A percentile compares a stretch with the other conserved stretches of the same genome.
Evolutionary conservation across 495 filamentous ascomycete genomes (phyloP).

Genomic region (Penicillium roqueforti): DNA sequence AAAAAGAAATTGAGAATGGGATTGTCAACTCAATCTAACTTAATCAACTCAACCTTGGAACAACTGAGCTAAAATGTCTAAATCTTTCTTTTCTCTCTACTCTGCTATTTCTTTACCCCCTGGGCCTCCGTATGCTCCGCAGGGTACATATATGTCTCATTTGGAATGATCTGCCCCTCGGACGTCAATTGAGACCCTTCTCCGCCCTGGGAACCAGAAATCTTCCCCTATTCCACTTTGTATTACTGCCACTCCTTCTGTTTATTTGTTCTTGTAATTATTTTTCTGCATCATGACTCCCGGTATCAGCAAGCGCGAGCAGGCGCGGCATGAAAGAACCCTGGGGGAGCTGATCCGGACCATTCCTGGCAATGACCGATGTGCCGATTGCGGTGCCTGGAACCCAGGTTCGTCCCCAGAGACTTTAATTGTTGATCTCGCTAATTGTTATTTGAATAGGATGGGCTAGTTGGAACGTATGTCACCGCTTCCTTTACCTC

Average conservation of each 20-base stretch:
- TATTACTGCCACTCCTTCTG: constrained; percentile 20
- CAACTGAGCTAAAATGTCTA: too few species aligned
- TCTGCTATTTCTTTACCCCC: neutral
- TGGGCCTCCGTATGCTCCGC: too few species aligned
- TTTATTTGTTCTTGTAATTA: constrained; percentile 5
- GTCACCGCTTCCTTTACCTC: constrained; percentile 29
- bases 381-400: constrained; percentile 85
- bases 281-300: constrained; percentile 44
- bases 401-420: constrained; percentile 72
- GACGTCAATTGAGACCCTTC: constrained; percentile 7
- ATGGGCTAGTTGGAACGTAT: constrained; percentile 99
- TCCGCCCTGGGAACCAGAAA: constrained; percentile 15
- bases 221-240: constrained; percentile 19
- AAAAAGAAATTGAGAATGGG: neutral
- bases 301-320: constrained; percentile 82
- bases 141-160: neutral
- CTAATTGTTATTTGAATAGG: constrained; percentile 43
- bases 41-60: neutral
- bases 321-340: constrained; percentile 89
- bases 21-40: neutral
- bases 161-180: constrained; percentile 7
- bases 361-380: constrained; percentile 88
- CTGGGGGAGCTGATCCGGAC: constrained; percentile 85
- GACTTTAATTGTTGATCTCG: neutral
- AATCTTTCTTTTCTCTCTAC: neutral